These are phyloP conservation scores for Gyrodon lividus DNA, from an alignment of 768 basidiomycete genomes.

Conservation along the genomic window DNA sequence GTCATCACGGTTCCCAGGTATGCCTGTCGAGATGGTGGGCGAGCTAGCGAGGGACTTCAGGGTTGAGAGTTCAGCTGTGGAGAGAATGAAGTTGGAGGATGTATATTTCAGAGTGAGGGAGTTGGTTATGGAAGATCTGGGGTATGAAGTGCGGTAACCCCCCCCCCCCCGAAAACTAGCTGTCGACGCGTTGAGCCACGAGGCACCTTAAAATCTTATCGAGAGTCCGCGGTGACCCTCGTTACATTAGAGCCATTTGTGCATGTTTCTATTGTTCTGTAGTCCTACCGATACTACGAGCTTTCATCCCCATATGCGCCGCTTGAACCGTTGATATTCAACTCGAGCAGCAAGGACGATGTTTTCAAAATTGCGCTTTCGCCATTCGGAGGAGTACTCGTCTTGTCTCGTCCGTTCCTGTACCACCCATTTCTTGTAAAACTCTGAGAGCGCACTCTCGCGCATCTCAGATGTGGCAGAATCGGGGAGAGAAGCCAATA, in stretches of 20 bases:
- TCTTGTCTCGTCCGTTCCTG: slow-evolving; percentile 61
- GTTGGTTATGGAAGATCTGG: slow-evolving; percentile 52
- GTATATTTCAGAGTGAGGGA: slow-evolving; percentile 64
- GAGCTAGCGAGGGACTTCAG: slow-evolving; percentile 59
- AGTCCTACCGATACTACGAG: neutral
- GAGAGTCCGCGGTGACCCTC: neutral
- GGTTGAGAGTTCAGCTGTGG: slow-evolving; percentile 57
- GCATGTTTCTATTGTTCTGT: neutral
- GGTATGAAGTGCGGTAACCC: slow-evolving; percentile 32
- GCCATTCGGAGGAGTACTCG: slow-evolving; percentile 66
- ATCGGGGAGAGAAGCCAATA: slow-evolving; percentile 55
- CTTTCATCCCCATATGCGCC: slow-evolving; percentile 26
- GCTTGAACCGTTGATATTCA: slow-evolving; percentile 44
- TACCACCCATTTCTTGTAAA: slow-evolving; percentile 72
- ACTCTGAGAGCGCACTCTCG: slow-evolving; percentile 69
- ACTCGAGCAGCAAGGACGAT: slow-evolving; percentile 61
- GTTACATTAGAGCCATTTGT: neutral
- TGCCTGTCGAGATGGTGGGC: slow-evolving; percentile 63
- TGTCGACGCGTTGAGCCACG: neutral
- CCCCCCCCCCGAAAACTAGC: neutral
- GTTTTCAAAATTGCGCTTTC: slow-evolving; percentile 54
- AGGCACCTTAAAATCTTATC: neutral
- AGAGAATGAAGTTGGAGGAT: slow-evolving; percentile 53
- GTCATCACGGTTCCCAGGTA: slow-evolving; percentile 69
- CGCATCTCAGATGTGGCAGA: slow-evolving; percentile 50